Percentiles rank a stretch among this genome's conserved stretches.
These are phyloP conservation scores for Marchantia paleacea DNA, from an alignment of 225 moss, liverwort and hornwort species.

Conservation along the genomic window DNA sequence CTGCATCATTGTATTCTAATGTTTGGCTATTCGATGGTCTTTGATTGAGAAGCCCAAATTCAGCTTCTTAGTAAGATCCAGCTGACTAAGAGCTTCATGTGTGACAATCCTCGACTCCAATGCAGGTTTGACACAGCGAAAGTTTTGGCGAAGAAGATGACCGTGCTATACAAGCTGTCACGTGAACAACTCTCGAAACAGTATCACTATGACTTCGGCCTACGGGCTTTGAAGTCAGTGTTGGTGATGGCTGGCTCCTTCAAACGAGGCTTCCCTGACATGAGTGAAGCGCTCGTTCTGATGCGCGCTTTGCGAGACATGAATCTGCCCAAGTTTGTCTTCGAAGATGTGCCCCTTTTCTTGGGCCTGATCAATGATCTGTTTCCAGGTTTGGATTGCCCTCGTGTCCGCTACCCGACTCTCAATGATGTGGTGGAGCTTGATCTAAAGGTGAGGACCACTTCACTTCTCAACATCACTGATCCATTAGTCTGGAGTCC, in stretches of 20 bases:
- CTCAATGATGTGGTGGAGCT: conserved; percentile 73
- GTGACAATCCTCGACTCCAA: background rate
- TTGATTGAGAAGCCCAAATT: too few species aligned
- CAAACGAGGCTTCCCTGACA: conserved; percentile 63
- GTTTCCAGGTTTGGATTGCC: conserved; percentile 78
- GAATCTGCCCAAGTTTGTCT: conserved; percentile 79
- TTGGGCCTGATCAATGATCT: conserved; percentile 70
- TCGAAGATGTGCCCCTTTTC: conserved; percentile 79
- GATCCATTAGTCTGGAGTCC: background rate
- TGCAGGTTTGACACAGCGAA: conserved; percentile 79
- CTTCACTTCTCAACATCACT: background rate
- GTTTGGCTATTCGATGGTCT: background rate
- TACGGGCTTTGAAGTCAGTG: conserved; percentile 71
- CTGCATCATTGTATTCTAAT: background rate
- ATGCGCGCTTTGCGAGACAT: conserved; percentile 78
- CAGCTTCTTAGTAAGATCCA: background rate
- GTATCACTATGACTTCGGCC: conserved; percentile 86
- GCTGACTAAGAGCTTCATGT: background rate
- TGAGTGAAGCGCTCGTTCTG: conserved; percentile 69
- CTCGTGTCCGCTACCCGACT: conserved; percentile 71
- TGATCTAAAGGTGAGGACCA: conserved; percentile 51
- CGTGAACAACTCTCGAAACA: conserved; percentile 80
- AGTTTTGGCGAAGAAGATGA: conserved; percentile 79
- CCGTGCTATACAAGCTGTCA: conserved; percentile 70
- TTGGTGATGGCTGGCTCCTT: conserved; percentile 83